Conservation (phyloP, 306 rosid species). For the Begonia masoniana region DNA sequence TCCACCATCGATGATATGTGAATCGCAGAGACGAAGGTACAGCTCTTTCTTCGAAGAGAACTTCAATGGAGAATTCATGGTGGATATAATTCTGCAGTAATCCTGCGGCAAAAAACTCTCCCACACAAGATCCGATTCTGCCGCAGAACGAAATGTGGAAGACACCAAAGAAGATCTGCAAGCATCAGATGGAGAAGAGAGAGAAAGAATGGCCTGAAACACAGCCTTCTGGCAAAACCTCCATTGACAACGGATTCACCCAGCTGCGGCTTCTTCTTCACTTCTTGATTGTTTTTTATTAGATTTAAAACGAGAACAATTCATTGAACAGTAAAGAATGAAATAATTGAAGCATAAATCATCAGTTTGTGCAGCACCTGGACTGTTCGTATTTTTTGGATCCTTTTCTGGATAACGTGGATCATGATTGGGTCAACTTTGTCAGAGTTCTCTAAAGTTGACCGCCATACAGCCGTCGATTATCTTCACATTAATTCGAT, state of each 20-base stretch:
- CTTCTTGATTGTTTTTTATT: too few species aligned
- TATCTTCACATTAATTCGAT: too few species aligned
- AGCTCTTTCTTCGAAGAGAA: constrained; percentile 34
- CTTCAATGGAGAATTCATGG: constrained; percentile 10
- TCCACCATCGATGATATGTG: constrained; percentile 36
- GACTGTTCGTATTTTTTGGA: too few species aligned
- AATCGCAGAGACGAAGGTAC: constrained; percentile 23
- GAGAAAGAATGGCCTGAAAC: constrained; percentile 24
- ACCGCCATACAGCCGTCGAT: too few species aligned
- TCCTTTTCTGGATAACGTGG: too few species aligned
- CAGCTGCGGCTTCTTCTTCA: too few species aligned
- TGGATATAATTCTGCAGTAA: constrained; percentile 22
- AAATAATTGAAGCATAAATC: too few species aligned
- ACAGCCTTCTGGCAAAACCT: constrained; percentile 34
- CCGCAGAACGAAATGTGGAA: constrained; percentile 19
- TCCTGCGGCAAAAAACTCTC: constrained; percentile 39
- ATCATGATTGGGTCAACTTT: too few species aligned
- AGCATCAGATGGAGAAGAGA: constrained; percentile 32
- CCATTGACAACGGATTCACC: constrained; percentile 2
- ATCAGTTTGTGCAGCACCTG: too few species aligned
- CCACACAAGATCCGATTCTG: constrained; percentile 44
- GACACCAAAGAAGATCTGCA: constrained; percentile 32
- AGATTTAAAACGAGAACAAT: too few species aligned
- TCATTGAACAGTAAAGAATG: too few species aligned
- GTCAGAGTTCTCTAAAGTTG: too few species aligned